These are phyloP conservation scores for Colletotrichum brevisporum DNA, from an alignment of 2,329 filamentous ascomycete species.

Conservation along the genomic window DNA sequence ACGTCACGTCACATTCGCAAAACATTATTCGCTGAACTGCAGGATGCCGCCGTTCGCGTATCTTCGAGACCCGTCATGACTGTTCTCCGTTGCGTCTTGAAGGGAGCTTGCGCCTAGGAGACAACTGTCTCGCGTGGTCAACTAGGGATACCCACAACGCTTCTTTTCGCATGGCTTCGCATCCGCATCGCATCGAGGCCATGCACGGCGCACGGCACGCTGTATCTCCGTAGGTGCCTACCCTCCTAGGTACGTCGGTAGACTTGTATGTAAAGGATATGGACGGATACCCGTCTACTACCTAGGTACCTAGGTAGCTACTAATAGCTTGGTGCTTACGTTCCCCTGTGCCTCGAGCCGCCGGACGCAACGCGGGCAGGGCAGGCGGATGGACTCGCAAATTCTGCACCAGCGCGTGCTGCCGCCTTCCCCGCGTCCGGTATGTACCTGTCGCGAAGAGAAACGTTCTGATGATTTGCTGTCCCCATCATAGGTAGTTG, in stretches of 20 bases:
- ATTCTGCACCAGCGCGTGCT: slow-evolving; percentile 28
- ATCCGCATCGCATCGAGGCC: slow-evolving; percentile 33
- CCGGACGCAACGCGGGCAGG: no score
- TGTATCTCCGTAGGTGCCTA: slow-evolving; percentile 15
- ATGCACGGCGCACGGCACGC: slow-evolving; percentile 24
- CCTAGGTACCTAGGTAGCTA: no score
- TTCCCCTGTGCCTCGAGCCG: no score
- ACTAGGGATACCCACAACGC: slow-evolving; percentile 2
- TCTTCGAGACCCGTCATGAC: neutral
- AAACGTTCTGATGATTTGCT: no score
- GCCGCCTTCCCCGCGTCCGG: neutral
- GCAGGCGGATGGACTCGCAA: neutral
- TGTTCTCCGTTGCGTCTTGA: slow-evolving; percentile 2
- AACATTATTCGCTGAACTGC: slow-evolving; percentile 4
- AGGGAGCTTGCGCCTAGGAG: neutral
- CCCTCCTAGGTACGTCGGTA: no score
- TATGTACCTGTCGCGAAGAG: neutral
- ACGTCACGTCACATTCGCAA: neutral
- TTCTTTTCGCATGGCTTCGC: slow-evolving; percentile 28
- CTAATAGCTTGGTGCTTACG: no score
- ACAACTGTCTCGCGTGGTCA: slow-evolving; percentile 16
- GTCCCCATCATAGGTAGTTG: no score
- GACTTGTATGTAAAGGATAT: no score
- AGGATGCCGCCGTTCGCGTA: slow-evolving; percentile 27
- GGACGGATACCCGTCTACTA: no score